Conservation (phyloP, 768 basidiomycete genomes). For the Lentinus tigrinus region DNA sequence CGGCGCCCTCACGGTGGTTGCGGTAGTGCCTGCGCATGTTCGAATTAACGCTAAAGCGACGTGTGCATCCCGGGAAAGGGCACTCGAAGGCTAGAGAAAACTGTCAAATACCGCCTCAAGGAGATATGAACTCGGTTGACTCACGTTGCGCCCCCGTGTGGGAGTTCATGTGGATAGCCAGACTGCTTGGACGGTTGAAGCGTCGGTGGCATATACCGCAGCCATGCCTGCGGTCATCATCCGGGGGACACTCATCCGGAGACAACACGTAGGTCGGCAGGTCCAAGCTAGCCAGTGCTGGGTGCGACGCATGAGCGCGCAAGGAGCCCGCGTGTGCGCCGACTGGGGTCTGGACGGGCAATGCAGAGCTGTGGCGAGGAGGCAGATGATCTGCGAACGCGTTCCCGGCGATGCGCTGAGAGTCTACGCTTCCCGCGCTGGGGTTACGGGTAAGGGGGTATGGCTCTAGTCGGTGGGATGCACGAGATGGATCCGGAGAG, state of each 20-base stretch:
- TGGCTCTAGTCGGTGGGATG: neutral
- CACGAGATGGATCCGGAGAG: neutral
- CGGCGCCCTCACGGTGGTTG: constrained; percentile 44
- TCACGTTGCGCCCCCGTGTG: constrained; percentile 68
- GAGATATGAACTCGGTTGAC: constrained; percentile 21
- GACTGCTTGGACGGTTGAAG: constrained; percentile 66
- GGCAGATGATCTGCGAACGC: neutral
- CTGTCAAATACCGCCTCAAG: neutral
- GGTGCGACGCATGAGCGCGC: neutral
- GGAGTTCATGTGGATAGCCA: constrained; percentile 63
- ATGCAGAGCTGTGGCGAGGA: neutral
- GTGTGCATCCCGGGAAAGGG: constrained; percentile 69
- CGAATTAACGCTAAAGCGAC: constrained; percentile 80
- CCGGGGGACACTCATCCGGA: constrained; percentile 12
- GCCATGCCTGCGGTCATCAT: constrained; percentile 27
- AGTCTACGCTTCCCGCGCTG: no score
- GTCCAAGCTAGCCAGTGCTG: neutral
- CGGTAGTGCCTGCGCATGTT: constrained; percentile 83
- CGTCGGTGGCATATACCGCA: constrained; percentile 52
- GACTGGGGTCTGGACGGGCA: neutral
- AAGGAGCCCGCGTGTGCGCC: neutral
- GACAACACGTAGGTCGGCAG: constrained; percentile 10
- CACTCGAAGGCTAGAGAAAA: constrained; percentile 61
- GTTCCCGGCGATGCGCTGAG: neutral
- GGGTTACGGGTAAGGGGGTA: neutral